Base-by-base conservation (phyloP, 306 rosid species). In the Cercis canadensis region DNA sequence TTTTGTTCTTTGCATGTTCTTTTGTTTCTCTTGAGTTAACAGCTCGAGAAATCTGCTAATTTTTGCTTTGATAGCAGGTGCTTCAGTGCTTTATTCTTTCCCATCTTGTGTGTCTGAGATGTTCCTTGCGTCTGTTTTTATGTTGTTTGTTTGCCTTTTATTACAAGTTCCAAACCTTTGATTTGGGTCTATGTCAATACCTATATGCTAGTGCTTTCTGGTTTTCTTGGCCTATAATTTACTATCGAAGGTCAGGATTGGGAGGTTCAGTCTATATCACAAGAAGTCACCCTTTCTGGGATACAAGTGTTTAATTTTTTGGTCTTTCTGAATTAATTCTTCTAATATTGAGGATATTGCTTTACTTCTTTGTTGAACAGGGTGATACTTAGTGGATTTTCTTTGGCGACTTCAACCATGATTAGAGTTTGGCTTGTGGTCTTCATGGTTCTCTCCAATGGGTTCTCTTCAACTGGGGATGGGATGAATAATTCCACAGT, bases 381-480 rank as follows among this genome's bases (percentile, higher is more conserved):
- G 68, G 37, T 71, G 57, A 55, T 67, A 21, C 34, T n/a, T 69
- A 7, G 73, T 57, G 76, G 29, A 37, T 37, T 50, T 15, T 47
- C 49, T 65, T 53, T 45, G 71, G 75, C 57, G 75, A 18, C 67
- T 75, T 40, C 69, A 56, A 77, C 63, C 58, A 87, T 89, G 99
- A 75, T 32, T 45, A 49, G 36, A 64, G 72, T 82, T 78, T 86
- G 87, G 86, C 7, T 79, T 40, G 62, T 83, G 81, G 77, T 80
- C 37, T 70, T 85, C 57, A 53, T 82, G 72, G 65, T 77, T 80
- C 55, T 86, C 50, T 83, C 32, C 51, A 76, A 45, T 50, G 89
- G 87, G 41, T 65, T 69, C 54, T 76, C 65, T 72, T 85, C 86
- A 64, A 68, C 70, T 71, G 93, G 78, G 56, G 83, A 46, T 49